Percentiles rank a stretch among this genome's conserved stretches.
Conservation (phyloP, 495 filamentous ascomycete genomes). For the Bathelium albidoporum region DNA sequence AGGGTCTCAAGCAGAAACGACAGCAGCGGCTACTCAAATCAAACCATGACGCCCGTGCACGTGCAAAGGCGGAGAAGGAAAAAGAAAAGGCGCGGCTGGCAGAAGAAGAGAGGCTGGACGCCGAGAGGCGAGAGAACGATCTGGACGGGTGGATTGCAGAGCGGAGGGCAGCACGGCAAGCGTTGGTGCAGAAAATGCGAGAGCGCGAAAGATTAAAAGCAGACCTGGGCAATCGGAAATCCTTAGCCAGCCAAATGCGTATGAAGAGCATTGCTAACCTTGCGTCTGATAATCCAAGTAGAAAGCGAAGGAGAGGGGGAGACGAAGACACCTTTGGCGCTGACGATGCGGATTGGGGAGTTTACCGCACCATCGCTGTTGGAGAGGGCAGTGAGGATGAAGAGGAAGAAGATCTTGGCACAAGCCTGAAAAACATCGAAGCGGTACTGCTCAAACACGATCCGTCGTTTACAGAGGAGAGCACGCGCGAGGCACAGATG, state of each 20-base stretch:
- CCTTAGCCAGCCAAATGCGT: slow-evolving; percentile 83
- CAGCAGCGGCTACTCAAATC: slow-evolving; percentile 88
- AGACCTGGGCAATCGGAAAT: slow-evolving; percentile 91
- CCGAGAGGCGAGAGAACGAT: slow-evolving; percentile 72
- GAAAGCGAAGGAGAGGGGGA: slow-evolving; percentile 66
- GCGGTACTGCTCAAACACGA: slow-evolving; percentile 77
- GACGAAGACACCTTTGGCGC: slow-evolving; percentile 92
- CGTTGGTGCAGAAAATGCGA: slow-evolving; percentile 72
- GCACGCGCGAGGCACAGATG: slow-evolving; percentile 80
- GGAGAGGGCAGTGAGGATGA: slow-evolving; percentile 66
- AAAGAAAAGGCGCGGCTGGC: slow-evolving; percentile 72
- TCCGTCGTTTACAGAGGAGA: slow-evolving; percentile 74
- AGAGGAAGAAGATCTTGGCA: slow-evolving; percentile 75
- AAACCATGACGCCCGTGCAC: slow-evolving; percentile 80
- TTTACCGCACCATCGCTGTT: slow-evolving; percentile 83
- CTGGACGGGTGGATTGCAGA: slow-evolving; percentile 80
- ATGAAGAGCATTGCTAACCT: slow-evolving; percentile 99
- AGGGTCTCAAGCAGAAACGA: slow-evolving; percentile 75
- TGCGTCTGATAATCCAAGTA: slow-evolving; percentile 77
- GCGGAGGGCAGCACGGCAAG: slow-evolving; percentile 61
- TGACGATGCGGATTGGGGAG: slow-evolving; percentile 94
- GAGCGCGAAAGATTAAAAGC: slow-evolving; percentile 85
- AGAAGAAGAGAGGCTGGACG: slow-evolving; percentile 71
- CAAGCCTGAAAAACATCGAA: slow-evolving; percentile 62
- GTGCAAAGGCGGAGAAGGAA: slow-evolving; percentile 92